A percentile compares a stretch with the other conserved stretches of the same genome.
Evolutionary conservation across 208 protist genomes (phyloP).

Genomic region (Acanthamoeba royreba): DNA sequence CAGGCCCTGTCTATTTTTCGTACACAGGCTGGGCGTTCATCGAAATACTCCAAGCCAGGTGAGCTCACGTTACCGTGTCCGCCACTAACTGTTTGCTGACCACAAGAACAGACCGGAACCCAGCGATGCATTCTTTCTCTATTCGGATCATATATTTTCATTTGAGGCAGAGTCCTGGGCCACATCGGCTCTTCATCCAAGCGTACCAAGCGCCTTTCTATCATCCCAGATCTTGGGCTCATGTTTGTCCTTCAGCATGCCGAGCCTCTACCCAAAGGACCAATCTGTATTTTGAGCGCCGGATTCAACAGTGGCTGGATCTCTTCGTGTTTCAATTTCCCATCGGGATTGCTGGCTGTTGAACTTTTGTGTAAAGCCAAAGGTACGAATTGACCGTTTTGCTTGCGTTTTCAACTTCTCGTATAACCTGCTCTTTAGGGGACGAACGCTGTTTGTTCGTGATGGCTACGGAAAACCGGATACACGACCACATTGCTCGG

Average conservation of each 20-base stretch:
- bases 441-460: background rate
- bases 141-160: background rate
- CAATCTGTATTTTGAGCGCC: background rate
- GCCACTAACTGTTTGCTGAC: too few species aligned
- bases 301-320: background rate
- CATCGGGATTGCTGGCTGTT: background rate
- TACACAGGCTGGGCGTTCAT: background rate
- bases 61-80: too few species aligned
- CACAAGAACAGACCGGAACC: background rate
- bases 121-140: background rate
- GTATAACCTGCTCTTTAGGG: background rate
- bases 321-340: background rate
- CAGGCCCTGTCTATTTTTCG: background rate
- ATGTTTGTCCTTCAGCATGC: background rate
- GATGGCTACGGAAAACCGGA: background rate
- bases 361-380: background rate
- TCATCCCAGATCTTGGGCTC: background rate
- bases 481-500: background rate
- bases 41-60: background rate
- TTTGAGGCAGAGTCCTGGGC: background rate
- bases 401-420: background rate
- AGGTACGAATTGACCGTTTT: background rate
- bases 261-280: background rate
- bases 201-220: background rate
- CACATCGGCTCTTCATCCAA: too few species aligned